phyloP scores from a whole-genome alignment of 2,329 filamentous ascomycete genomes.

The Scolecobasidium constrictum region DNA sequence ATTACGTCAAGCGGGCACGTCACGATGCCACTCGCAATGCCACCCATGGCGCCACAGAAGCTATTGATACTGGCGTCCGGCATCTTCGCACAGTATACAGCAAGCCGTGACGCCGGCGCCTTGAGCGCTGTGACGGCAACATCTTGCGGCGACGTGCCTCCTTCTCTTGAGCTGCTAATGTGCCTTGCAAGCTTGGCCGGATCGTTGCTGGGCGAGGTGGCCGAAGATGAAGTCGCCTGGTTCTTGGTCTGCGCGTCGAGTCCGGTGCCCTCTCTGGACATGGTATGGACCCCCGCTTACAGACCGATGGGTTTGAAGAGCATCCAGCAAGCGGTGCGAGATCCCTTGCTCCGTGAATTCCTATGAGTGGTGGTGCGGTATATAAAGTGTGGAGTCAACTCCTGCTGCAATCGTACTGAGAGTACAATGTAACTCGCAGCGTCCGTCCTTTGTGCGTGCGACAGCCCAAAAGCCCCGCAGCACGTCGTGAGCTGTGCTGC shows the following conservation, averaged over 20 bases:
- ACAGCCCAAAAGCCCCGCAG: constrained; percentile 28
- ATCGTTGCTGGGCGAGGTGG: not conserved
- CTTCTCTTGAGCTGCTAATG: not conserved
- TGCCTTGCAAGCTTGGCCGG: not conserved
- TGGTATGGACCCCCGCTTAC: constrained; percentile 12
- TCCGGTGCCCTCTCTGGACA: constrained; percentile 23
- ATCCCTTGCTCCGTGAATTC: not conserved
- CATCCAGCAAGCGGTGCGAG: not conserved
- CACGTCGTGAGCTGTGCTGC: constrained; percentile 24
- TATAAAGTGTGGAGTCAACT: constrained; percentile 6
- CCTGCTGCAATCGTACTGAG: constrained; percentile 5
- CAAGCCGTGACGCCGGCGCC: constrained; percentile 21
- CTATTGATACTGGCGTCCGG: constrained; percentile 59
- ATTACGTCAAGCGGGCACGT: constrained; percentile 98
- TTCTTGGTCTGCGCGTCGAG: constrained; percentile 16
- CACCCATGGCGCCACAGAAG: constrained; percentile 76
- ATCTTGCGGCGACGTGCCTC: not conserved
- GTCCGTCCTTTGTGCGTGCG: constrained; percentile 20
- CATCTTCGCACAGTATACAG: constrained; percentile 32
- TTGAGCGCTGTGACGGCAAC: not conserved
- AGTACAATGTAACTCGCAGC: no score
- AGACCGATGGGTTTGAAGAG: constrained; percentile 1
- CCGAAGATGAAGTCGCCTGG: constrained; percentile 11
- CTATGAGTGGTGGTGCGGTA: constrained; percentile 2
- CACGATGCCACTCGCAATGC: constrained; percentile 85